A percentile compares a stretch with the other conserved stretches of the same genome.
phyloP scores from a whole-genome alignment of 1,284 basidiomycete species.

The Heterobasidion parviporum region DNA sequence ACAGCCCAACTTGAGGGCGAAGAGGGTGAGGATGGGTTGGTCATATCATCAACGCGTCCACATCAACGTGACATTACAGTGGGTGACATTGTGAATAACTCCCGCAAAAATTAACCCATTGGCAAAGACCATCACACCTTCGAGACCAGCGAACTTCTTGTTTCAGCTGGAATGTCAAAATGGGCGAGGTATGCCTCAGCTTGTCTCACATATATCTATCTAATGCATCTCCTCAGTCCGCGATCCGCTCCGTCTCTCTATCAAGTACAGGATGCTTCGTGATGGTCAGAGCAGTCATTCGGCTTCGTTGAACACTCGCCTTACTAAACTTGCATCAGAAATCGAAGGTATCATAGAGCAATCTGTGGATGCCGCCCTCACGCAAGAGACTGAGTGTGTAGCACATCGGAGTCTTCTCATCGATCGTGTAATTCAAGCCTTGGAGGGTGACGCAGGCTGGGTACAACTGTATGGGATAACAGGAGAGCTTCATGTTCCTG shows the following conservation, averaged over 20 bases:
- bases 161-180: slow-evolving; percentile 58
- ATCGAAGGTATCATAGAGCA: slow-evolving; percentile 50
- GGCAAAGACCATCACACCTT: slow-evolving; percentile 60
- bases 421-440: slow-evolving; percentile 42
- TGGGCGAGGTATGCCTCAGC: slow-evolving; percentile 15
- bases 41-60: slow-evolving; percentile 37
- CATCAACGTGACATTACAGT: slow-evolving; percentile 25
- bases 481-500: slow-evolving; percentile 55
- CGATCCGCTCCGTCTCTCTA: slow-evolving; percentile 51
- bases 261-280: slow-evolving; percentile 64
- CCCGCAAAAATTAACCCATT: slow-evolving; percentile 1
- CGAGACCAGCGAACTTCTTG: slow-evolving; percentile 61
- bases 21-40: slow-evolving; percentile 35
- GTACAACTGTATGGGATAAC: slow-evolving; percentile 59
- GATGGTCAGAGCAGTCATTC: slow-evolving; percentile 43
- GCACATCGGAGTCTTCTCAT: slow-evolving; percentile 32
- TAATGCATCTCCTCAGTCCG: slow-evolving; percentile 31
- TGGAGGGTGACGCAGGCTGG: slow-evolving; percentile 59
- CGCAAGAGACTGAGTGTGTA: slow-evolving; percentile 19
- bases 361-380: slow-evolving; percentile 34
- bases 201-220: background rate
- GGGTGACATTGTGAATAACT: slow-evolving; percentile 2
- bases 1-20: slow-evolving; percentile 44
- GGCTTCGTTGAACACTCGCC: background rate
- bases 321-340: slow-evolving; percentile 30